A percentile compares a stretch with the other conserved stretches of the same genome.
phyloP scores from a whole-genome alignment of 768 basidiomycete species.

The Daedaleopsis nitida region DNA sequence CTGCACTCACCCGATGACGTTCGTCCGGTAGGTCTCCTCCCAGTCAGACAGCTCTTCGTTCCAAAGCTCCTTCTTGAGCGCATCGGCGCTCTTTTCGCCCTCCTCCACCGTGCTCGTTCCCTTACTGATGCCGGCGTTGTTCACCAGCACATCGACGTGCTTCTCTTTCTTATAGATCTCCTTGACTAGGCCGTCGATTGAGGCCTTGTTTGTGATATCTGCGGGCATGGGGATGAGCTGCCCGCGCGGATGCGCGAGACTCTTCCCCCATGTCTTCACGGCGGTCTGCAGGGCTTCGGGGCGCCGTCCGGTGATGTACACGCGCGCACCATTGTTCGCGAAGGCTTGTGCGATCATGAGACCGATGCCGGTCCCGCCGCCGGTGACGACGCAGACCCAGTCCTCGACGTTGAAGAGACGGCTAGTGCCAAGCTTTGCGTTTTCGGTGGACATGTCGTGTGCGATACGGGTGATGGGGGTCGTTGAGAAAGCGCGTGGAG shows the following conservation, averaged over 20 bases:
- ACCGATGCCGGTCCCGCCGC: conserved; percentile 41
- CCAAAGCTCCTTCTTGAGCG: conserved; percentile 32
- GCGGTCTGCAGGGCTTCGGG: conserved; percentile 34
- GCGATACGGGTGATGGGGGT: background rate
- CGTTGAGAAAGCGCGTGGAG: background rate
- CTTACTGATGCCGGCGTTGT: conserved; percentile 34
- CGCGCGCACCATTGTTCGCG: conserved; percentile 44
- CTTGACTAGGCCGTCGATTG: conserved; percentile 28
- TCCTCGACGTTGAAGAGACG: conserved; percentile 34
- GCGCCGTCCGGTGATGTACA: conserved; percentile 43
- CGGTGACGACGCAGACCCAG: conserved; percentile 32
- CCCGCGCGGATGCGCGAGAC: conserved; percentile 30
- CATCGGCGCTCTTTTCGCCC: conserved; percentile 30
- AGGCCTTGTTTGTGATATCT: conserved; percentile 32
- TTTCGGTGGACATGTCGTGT: conserved; percentile 17
- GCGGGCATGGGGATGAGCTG: conserved; percentile 31
- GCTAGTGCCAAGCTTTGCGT: conserved; percentile 20
- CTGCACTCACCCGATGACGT: conserved; percentile 32
- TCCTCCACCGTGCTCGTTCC: conserved; percentile 29
- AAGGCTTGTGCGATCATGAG: conserved; percentile 45
- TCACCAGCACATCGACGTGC: conserved; percentile 36
- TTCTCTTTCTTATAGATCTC: conserved; percentile 30
- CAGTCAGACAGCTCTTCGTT: conserved; percentile 31
- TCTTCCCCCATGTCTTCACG: conserved; percentile 28
- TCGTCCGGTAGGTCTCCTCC: conserved; percentile 36